Base-by-base conservation (phyloP, 768 basidiomycete species). In the Paxillus rubicundulus region DNA sequence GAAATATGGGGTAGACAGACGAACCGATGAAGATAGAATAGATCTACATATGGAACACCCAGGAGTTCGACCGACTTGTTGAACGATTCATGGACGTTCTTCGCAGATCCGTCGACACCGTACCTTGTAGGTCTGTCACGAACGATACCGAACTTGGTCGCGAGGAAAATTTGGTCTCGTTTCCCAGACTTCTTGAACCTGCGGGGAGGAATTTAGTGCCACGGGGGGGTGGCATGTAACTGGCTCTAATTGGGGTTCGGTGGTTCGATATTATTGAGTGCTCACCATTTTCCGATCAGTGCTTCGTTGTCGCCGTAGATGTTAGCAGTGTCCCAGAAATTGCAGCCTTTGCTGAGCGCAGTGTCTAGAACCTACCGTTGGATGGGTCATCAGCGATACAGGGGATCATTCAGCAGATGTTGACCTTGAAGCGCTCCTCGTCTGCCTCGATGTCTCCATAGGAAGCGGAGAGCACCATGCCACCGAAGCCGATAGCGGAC, bases 361-460 rank as follows among this genome's bases (percentile, higher is more conserved):
- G 70, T 70, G 48, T 81, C 78, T 12, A 80, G 65, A 34, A 80
- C 55, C 75, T 78, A 45, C 51, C 32, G 27, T 16, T 27, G 13
- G 2, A 17, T 13, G 10, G 10, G 13, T 13, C 2, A 14, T 7
- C 24, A 9, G 17, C 12, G 20, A 13, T 18, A 2, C 13, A 14
- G 0, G 2, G 10, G 27, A 6, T 38, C 1, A 6, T 24, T 24
- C 24, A 24, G 3, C 5, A 10, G 2, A 47, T 12, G 43, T 56
- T 5, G 0, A 82, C 82, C 76, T 80, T 78, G 58, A 86, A 75
- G 2, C 82, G 72, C 47, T 85, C 81, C 56, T 86, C 82, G 52
- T 87, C 84, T 4, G 73, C 53, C 13, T 68, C 68, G 0, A 64
- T 60, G 2, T 61, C 51, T n/a, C 83, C 82, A 50, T 82, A 83